Conservation (phyloP, 164 flowering plant species). For the Magnolia kwangsiensis region DNA sequence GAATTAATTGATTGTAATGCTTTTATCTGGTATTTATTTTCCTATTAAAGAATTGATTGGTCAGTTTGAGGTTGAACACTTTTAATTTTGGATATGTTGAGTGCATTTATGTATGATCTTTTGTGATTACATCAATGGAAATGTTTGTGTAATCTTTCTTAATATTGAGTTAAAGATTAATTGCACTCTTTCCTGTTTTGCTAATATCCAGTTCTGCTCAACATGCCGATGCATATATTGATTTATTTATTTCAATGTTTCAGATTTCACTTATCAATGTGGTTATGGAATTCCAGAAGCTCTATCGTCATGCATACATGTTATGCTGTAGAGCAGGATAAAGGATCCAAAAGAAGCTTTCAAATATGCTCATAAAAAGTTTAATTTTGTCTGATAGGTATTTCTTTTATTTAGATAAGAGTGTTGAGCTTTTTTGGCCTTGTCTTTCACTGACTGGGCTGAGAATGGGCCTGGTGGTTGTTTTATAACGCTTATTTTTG, state of each 20-base stretch:
- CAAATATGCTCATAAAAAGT: conserved; percentile 39
- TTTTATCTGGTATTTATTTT: background rate
- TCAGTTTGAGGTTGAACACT: too few relatives aligned
- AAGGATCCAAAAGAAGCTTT: conserved; percentile 58
- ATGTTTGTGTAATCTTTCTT: too few relatives aligned
- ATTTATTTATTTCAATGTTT: background rate
- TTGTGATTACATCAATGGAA: too few relatives aligned
- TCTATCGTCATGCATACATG: conserved; percentile 94
- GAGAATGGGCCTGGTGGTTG: background rate
- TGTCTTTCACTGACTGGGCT: background rate
- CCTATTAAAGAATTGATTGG: background rate
- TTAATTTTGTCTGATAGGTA: background rate
- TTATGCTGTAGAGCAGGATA: conserved; percentile 83
- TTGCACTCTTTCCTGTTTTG: too few relatives aligned
- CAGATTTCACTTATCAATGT: conserved; percentile 96
- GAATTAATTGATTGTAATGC: background rate
- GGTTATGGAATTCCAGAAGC: conserved; percentile 96
- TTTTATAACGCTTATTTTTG: too few relatives aligned
- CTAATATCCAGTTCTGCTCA: too few relatives aligned
- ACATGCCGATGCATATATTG: too few relatives aligned
- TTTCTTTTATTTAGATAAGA: conserved; percentile 1
- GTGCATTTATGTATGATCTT: too few relatives aligned
- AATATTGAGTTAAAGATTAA: too few relatives aligned
- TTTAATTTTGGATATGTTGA: background rate
- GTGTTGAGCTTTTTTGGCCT: background rate